A percentile compares a stretch with the other conserved stretches of the same genome.
These are phyloP conservation scores for Trichoderma breve DNA, from an alignment of 2,329 filamentous ascomycete species.

Conservation along the genomic window DNA sequence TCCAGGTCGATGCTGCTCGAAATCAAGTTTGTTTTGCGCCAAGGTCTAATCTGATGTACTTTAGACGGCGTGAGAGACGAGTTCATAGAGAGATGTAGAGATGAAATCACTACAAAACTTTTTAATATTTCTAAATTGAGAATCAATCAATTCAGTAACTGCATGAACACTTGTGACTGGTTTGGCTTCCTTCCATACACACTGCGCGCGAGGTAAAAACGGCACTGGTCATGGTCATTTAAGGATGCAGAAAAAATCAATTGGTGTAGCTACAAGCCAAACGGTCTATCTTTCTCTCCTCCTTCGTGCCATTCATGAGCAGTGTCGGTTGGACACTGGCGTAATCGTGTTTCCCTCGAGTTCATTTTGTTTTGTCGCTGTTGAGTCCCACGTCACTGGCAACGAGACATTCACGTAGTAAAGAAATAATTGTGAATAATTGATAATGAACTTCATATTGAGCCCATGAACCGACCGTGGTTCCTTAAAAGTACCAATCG, in stretches of 20 bases:
- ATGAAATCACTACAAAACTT: conserved; percentile 33
- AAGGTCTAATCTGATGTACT: conserved; percentile 42
- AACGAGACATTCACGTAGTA: conserved; percentile 19
- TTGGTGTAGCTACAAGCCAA: conserved; percentile 13
- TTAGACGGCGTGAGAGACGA: conserved; percentile 38
- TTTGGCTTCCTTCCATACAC: neutral
- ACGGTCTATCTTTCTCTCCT: conserved; percentile 4
- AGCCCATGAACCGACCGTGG: conserved; percentile 42
- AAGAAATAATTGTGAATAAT: conserved; percentile 24
- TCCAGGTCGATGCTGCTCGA: conserved; percentile 35
- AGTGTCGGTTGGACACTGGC: neutral
- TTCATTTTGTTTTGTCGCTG: neutral
- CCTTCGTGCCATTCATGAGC: conserved; percentile 11
- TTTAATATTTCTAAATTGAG: neutral
- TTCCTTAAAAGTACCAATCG: conserved; percentile 43
- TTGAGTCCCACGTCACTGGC: conserved; percentile 14
- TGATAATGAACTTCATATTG: conserved; percentile 43
- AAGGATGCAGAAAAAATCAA: conserved; percentile 9
- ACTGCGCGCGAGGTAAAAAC: neutral
- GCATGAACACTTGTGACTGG: neutral
- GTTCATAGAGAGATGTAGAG: conserved; percentile 40
- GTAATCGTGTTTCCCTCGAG: neutral
- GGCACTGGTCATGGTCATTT: neutral
- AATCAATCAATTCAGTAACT: neutral
- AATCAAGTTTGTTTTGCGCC: conserved; percentile 34